These are phyloP conservation scores for Bonia amplexicaulis DNA, from an alignment of 176 grass and related monocot species.

Conservation along the genomic window DNA sequence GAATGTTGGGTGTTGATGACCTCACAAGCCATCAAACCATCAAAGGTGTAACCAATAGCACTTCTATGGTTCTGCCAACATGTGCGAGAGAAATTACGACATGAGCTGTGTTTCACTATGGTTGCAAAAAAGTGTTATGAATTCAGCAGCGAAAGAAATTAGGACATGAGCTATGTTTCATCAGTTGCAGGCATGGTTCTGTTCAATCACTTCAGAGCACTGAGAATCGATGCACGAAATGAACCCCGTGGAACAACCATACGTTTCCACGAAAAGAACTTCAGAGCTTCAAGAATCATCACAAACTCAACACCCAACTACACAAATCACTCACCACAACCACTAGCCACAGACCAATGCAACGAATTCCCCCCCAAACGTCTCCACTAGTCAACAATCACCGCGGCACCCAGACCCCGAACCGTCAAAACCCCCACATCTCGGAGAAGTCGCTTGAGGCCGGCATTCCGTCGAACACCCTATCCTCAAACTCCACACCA, in stretches of 20 bases:
- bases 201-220: not conserved
- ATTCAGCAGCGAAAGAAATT: not conserved
- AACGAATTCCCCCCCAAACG: no score
- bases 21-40: not conserved
- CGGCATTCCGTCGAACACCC: slow-evolving; percentile 15
- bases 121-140: not conserved
- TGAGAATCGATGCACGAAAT: not conserved
- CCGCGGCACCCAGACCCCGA: not conserved
- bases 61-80: not conserved
- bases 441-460: not conserved
- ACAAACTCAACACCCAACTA: no score
- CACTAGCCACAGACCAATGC: no score
- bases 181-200: not conserved
- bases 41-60: not conserved
- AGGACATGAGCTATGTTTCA: not conserved
- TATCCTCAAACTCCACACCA: not conserved
- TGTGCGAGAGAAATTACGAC: not conserved
- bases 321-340: no score
- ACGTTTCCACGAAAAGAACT: no score
- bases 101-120: not conserved
- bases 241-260: not conserved
- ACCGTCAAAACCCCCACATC: not conserved
- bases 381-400: not conserved
- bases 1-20: not conserved
- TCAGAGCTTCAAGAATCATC: no score